A percentile compares a stretch with the other conserved stretches of the same genome.
Conservation (phyloP, 2,329 filamentous ascomycete species). For the Phaeosphaeriaceae sp. region DNA sequence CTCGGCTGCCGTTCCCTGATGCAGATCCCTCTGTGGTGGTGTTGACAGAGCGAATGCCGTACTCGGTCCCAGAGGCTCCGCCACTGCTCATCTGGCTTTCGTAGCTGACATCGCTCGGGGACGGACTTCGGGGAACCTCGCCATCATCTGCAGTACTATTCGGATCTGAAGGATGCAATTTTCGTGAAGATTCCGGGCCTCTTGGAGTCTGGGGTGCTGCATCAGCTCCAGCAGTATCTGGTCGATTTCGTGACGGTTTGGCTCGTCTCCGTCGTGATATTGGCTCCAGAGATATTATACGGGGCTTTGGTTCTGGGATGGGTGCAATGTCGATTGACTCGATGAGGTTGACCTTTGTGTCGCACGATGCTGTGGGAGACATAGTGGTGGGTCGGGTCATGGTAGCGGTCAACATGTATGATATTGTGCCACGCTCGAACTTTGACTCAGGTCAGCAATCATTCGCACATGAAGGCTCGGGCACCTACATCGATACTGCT, state of each 20-base stretch:
- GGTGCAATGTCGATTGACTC: conserved; percentile 86
- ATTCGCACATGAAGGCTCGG: background rate
- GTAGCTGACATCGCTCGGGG: conserved; percentile 57
- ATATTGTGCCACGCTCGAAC: conserved; percentile 95
- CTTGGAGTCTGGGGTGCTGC: conserved; percentile 20
- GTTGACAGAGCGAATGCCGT: conserved; percentile 49
- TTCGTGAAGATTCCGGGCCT: conserved; percentile 28
- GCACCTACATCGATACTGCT: conserved; percentile 89
- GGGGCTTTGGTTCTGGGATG: conserved; percentile 76
- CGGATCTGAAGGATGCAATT: conserved; percentile 27
- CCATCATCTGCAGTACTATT: conserved; percentile 38
- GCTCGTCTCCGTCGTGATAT: conserved; percentile 75
- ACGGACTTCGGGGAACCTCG: conserved; percentile 51
- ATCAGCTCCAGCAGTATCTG: conserved; percentile 20
- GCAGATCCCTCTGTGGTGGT: conserved; percentile 54
- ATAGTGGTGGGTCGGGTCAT: conserved; percentile 89
- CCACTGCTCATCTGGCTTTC: conserved; percentile 65
- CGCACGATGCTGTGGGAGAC: conserved; percentile 78
- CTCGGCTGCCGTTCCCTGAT: conserved; percentile 56
- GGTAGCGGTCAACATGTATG: conserved; percentile 89
- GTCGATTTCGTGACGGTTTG: conserved; percentile 54
- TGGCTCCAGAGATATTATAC: conserved; percentile 86
- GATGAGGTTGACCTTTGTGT: conserved; percentile 79
- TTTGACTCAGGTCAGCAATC: conserved; percentile 52
- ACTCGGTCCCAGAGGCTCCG: conserved; percentile 56